These are phyloP conservation scores for Talaromyces ruber DNA, from an alignment of 495 filamentous ascomycete genomes.

Conservation along the genomic window DNA sequence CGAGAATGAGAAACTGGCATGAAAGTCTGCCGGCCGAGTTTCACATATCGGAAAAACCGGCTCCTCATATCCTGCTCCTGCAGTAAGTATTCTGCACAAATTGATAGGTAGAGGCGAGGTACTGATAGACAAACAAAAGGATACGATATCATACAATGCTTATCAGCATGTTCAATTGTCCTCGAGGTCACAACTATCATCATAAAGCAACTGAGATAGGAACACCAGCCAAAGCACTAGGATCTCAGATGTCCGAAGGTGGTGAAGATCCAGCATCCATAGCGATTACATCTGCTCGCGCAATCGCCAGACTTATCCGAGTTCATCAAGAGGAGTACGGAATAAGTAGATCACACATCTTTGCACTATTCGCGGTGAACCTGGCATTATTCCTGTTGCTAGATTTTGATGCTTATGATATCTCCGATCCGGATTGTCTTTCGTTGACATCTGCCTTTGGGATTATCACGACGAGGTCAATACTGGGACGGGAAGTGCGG, in stretches of 20 bases:
- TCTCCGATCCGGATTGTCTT: constrained; percentile 30
- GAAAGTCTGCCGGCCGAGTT: constrained; percentile 23
- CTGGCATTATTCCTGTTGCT: constrained; percentile 34
- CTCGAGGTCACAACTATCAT: constrained; percentile 14
- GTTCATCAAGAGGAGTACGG: constrained; percentile 30
- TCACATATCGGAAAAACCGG: constrained; percentile 13
- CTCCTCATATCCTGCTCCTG: constrained; percentile 32
- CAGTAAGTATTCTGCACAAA: constrained; percentile 14
- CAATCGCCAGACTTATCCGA: constrained; percentile 24
- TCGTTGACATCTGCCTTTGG: constrained; percentile 28
- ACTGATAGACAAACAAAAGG: constrained; percentile 10
- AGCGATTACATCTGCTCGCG: constrained; percentile 17
- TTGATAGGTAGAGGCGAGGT: not conserved
- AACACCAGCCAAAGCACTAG: not conserved
- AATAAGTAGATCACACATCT: constrained; percentile 32
- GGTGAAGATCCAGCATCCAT: not conserved
- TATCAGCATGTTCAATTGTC: constrained; percentile 32
- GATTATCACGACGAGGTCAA: constrained; percentile 29
- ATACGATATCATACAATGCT: constrained; percentile 32
- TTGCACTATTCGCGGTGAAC: constrained; percentile 37
- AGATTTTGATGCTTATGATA: constrained; percentile 25
- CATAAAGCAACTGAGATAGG: constrained; percentile 15
- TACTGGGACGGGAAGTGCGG: constrained; percentile 29
- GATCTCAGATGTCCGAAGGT: not conserved
- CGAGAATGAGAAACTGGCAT: constrained; percentile 25